Conservation (phyloP, 768 basidiomycete species). For the Hygrophorus pudorinus region DNA sequence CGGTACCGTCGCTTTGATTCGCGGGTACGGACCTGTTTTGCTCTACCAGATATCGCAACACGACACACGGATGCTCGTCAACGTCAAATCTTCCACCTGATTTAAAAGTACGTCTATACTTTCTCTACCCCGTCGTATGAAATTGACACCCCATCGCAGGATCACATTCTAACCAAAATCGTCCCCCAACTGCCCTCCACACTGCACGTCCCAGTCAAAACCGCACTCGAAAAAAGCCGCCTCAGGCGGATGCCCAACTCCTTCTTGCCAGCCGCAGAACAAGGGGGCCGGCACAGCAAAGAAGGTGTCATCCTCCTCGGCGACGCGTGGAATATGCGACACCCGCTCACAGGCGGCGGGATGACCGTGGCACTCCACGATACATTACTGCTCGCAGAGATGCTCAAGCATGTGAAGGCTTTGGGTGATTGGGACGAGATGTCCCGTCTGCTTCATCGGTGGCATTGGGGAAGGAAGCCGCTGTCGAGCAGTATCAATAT, state of each 20-base stretch:
- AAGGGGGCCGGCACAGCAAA: conserved; percentile 40
- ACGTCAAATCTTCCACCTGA: conserved; percentile 80
- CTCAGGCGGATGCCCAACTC: conserved; percentile 93
- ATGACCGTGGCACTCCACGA: conserved; percentile 96
- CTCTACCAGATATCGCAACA: conserved; percentile 84
- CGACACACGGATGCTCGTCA: conserved; percentile 91
- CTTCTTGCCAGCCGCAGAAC: conserved; percentile 74
- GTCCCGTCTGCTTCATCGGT: conserved; percentile 44
- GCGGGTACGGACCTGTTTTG: conserved; percentile 79
- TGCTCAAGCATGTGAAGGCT: conserved; percentile 40
- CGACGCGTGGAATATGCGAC: conserved; percentile 98
- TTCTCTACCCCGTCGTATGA: neutral
- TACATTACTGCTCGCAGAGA: conserved; percentile 58
- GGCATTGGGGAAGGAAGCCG: conserved; percentile 84
- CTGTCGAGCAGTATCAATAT: conserved; percentile 86
- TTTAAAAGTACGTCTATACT: conserved; percentile 47
- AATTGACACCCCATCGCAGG: conserved; percentile 24
- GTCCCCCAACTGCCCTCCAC: conserved; percentile 73
- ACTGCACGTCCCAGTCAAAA: conserved; percentile 54
- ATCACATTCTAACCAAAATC: conserved; percentile 61
- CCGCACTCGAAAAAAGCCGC: conserved; percentile 69
- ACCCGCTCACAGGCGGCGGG: conserved; percentile 94
- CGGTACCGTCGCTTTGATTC: conserved; percentile 77
- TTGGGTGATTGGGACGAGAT: conserved; percentile 43
- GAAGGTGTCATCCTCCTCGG: conserved; percentile 80